phyloP scores from a whole-genome alignment of 352 stramenopile species.

The Globisporangium mamillatum region DNA sequence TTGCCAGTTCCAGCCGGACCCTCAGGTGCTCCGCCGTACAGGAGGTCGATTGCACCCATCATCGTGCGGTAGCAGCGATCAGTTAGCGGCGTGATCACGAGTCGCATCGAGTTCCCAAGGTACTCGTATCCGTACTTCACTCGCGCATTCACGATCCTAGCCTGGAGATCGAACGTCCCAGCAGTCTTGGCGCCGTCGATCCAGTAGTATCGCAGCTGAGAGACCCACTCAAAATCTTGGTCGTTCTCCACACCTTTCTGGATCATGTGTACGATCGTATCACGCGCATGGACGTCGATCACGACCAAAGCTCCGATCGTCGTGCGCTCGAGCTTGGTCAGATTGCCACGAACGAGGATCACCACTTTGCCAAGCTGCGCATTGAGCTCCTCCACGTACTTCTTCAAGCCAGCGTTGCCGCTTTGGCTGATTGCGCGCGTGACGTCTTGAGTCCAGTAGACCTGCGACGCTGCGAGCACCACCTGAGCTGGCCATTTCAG shows the following conservation, averaged over 20 bases:
- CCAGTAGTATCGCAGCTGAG: slow-evolving; percentile 94
- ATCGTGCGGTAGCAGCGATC: slow-evolving; percentile 94
- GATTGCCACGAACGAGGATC: slow-evolving; percentile 88
- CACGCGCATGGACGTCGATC: slow-evolving; percentile 91
- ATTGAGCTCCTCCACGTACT: slow-evolving; percentile 85
- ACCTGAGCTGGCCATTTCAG: slow-evolving; percentile 94
- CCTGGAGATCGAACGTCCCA: slow-evolving; percentile 69
- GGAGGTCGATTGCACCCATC: slow-evolving; percentile 91
- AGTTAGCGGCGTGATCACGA: slow-evolving; percentile 94
- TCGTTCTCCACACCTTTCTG: slow-evolving; percentile 85
- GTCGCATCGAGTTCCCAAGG: slow-evolving; percentile 90
- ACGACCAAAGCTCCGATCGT: slow-evolving; percentile 92
- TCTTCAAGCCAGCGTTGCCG: slow-evolving; percentile 64
- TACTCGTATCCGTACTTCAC: slow-evolving; percentile 92
- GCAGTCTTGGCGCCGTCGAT: slow-evolving; percentile 54
- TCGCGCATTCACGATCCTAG: slow-evolving; percentile 86
- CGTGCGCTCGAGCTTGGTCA: slow-evolving; percentile 90
- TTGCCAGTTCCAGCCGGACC: slow-evolving; percentile 93
- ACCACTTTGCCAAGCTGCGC: slow-evolving; percentile 88
- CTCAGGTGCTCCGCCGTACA: slow-evolving; percentile 92
- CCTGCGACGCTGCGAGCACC: slow-evolving; percentile 89
- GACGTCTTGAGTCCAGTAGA: slow-evolving; percentile 95
- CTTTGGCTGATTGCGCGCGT: slow-evolving; percentile 78
- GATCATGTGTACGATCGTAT: slow-evolving; percentile 92
- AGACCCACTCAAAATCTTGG: slow-evolving; percentile 93